Evolutionary conservation across 1,139 yeast species (phyloP).

Genomic region (Suhomyces bolitotheri): DNA sequence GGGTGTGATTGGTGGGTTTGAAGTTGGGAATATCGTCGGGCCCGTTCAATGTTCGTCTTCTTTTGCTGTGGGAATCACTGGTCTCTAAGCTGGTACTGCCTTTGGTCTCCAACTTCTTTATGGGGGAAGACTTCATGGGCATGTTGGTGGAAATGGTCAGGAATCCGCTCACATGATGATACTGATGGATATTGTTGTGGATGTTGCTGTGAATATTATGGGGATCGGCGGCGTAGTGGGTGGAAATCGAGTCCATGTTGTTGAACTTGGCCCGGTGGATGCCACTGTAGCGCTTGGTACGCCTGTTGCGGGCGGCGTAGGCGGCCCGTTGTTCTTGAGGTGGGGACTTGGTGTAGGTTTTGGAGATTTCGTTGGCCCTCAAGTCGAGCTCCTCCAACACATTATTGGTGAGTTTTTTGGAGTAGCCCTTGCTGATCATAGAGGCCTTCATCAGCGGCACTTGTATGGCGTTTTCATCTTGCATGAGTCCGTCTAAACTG

Average conservation of each 20-base stretch:
- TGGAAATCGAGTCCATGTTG: conserved; percentile 45
- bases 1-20: conserved; percentile 1
- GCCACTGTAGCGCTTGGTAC: conserved; percentile 34
- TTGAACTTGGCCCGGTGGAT: conserved; percentile 36
- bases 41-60: conserved; percentile 27
- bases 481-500: conserved; percentile 9
- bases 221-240: conserved; percentile 29
- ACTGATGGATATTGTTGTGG: conserved; percentile 3
- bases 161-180: not conserved
- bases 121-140: conserved; percentile 6
- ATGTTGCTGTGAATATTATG: not conserved
- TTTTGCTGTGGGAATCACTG: conserved; percentile 19
- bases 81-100: not conserved
- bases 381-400: conserved; percentile 43
- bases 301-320: conserved; percentile 14
- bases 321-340: conserved; percentile 6
- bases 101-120: conserved; percentile 3
- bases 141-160: no score
- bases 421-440: conserved; percentile 45
- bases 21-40: conserved; percentile 26
- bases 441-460: conserved; percentile 15
- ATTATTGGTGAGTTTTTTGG: conserved; percentile 40
- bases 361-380: conserved; percentile 35
- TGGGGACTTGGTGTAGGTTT: conserved; percentile 18
- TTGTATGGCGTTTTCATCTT: not conserved